phyloP scores from a whole-genome alignment of 805 yeast species.

The Suhomyces pyralidae region DNA sequence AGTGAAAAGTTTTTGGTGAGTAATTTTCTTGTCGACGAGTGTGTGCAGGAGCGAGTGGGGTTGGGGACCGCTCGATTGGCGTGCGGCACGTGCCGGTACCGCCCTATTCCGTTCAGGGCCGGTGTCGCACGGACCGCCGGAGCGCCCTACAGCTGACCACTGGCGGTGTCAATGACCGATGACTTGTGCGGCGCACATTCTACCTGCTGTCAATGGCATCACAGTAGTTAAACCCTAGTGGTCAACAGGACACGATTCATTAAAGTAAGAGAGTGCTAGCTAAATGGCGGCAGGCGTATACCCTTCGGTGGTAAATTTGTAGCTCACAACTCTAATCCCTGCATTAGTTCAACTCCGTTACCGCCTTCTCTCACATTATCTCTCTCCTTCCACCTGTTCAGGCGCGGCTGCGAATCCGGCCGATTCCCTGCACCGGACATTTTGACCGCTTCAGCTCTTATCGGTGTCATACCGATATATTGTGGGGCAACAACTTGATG shows the following conservation, averaged over 20 bases:
- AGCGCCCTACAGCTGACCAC: not conserved
- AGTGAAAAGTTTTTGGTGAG: constrained; percentile 5
- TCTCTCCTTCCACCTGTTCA: not conserved
- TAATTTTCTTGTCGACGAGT: constrained; percentile 2
- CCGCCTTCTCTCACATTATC: not conserved
- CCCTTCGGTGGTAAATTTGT: too few species aligned
- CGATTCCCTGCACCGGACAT: not conserved
- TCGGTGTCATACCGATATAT: not conserved
- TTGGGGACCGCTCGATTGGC: not conserved
- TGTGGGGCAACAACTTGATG: not conserved
- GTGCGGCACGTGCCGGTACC: constrained; percentile 3
- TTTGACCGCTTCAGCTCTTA: not conserved
- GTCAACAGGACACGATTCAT: not conserved
- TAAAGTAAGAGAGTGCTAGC: not conserved
- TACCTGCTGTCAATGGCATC: not conserved
- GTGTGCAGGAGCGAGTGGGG: constrained; percentile 1
- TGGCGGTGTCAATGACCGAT: not conserved
- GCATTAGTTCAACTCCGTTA: not conserved
- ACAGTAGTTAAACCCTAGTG: not conserved
- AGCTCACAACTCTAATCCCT: not conserved
- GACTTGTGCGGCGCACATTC: not conserved
- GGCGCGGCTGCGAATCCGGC: not conserved
- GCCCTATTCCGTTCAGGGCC: constrained; percentile 1
- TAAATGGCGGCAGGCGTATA: too few species aligned
- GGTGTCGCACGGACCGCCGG: constrained; percentile 2